Conservation (phyloP, 805 yeast genomes). For the Wickerhamiella azymoides region DNA sequence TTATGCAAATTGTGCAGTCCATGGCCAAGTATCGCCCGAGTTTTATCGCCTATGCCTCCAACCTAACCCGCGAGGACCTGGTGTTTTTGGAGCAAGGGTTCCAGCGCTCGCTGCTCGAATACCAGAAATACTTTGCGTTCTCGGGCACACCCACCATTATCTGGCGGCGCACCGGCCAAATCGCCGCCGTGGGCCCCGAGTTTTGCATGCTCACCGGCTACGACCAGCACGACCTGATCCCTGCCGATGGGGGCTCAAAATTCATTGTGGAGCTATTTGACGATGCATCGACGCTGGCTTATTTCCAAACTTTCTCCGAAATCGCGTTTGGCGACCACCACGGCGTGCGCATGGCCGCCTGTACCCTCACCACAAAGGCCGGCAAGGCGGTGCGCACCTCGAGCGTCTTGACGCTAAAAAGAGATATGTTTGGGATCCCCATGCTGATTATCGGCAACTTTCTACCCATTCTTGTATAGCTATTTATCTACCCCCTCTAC, state of each 20-base stretch:
- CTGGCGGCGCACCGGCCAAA: slow-evolving; percentile 93
- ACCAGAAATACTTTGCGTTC: slow-evolving; percentile 67
- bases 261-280: slow-evolving; percentile 59
- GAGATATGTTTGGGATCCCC: slow-evolving; percentile 94
- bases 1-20: slow-evolving; percentile 70
- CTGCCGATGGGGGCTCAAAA: slow-evolving; percentile 34
- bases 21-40: slow-evolving; percentile 88
- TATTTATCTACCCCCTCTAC: too few species aligned
- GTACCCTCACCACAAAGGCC: slow-evolving; percentile 45
- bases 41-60: slow-evolving; percentile 82
- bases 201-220: slow-evolving; percentile 86
- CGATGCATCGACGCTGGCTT: slow-evolving; percentile 72
- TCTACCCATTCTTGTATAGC: slow-evolving; percentile 43
- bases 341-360: slow-evolving; percentile 79
- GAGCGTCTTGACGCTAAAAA: slow-evolving; percentile 81
- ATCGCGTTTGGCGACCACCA: slow-evolving; percentile 84
- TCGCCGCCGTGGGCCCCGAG: slow-evolving; percentile 90
- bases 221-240: slow-evolving; percentile 53
- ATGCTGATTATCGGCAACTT: slow-evolving; percentile 94
- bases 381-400: slow-evolving; percentile 46
- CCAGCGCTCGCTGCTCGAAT: slow-evolving; percentile 80
- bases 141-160: slow-evolving; percentile 91
- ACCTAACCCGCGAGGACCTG: slow-evolving; percentile 78
- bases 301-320: slow-evolving; percentile 69
- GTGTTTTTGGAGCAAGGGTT: slow-evolving; percentile 94